These are phyloP conservation scores for Lagenidium giganteum DNA, from an alignment of 352 stramenopile species.

Conservation along the genomic window DNA sequence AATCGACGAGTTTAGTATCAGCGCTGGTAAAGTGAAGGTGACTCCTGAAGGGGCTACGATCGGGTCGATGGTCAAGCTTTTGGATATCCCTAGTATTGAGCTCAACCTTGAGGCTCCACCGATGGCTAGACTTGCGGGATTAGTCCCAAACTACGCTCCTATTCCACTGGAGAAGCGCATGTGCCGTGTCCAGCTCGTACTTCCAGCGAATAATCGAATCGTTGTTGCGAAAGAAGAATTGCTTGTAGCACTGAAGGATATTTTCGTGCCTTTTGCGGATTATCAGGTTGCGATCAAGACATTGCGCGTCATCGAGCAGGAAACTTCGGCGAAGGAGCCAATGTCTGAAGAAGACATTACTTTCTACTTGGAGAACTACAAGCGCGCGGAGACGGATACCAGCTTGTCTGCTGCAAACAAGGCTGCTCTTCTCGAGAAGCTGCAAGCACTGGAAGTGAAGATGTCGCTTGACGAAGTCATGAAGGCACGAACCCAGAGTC, in stretches of 20 bases:
- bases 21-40: slow-evolving; percentile 8
- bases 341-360: slow-evolving; percentile 14
- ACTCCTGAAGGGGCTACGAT: slow-evolving; percentile 8
- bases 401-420: slow-evolving; percentile 16
- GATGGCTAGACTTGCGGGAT: slow-evolving; percentile 16
- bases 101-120: slow-evolving; percentile 21
- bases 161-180: slow-evolving; percentile 22
- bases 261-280: slow-evolving; percentile 21
- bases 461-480: slow-evolving; percentile 18
- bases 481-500: slow-evolving; percentile 17
- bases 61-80: slow-evolving; percentile 6
- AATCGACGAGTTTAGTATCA: slow-evolving; percentile 15
- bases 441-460: slow-evolving; percentile 12
- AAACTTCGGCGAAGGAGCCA: slow-evolving; percentile 3
- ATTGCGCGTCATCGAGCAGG: slow-evolving; percentile 10
- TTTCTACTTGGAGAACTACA: slow-evolving; percentile 23
- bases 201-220: slow-evolving; percentile 15
- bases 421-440: slow-evolving; percentile 12
- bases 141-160: slow-evolving; percentile 22
- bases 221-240: slow-evolving; percentile 15
- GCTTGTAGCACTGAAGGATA: slow-evolving; percentile 15
- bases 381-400: slow-evolving; percentile 20
- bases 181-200: slow-evolving; percentile 16
- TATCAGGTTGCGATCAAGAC: slow-evolving; percentile 21
- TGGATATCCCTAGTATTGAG: slow-evolving; percentile 14